These are phyloP conservation scores for Naganishia randhawae DNA, from an alignment of 768 basidiomycete genomes.

Conservation along the genomic window DNA sequence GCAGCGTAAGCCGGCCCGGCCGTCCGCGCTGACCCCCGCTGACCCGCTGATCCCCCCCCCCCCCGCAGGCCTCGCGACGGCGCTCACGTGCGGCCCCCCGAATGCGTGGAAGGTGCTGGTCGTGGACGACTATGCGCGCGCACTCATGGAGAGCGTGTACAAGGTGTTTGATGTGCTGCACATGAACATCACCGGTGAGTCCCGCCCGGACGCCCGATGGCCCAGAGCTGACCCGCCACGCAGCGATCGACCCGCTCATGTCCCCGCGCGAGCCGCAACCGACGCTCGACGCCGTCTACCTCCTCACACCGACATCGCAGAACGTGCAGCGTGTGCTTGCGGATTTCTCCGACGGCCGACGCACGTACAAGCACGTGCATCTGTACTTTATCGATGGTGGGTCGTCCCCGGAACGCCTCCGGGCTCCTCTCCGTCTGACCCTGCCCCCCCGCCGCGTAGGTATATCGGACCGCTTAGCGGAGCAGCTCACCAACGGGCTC, in stretches of 20 bases:
- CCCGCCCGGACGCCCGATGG: too few relatives aligned
- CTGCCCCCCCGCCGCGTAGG: conserved; percentile 56
- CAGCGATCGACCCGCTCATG: conserved; percentile 90
- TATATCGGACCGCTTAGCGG: conserved; percentile 71
- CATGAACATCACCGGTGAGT: conserved; percentile 92
- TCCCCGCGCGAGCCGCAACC: conserved; percentile 75
- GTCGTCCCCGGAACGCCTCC: conserved; percentile 33
- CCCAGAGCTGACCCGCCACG: background rate
- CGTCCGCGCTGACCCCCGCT: too few relatives aligned
- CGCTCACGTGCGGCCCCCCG: conserved; percentile 57
- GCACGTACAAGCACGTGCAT: conserved; percentile 77
- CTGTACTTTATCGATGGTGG: conserved; percentile 89
- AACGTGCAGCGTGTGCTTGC: conserved; percentile 86
- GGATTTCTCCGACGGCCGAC: conserved; percentile 66
- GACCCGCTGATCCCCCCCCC: background rate
- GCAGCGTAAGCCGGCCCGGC: conserved; percentile 12
- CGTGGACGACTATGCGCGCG: conserved; percentile 86
- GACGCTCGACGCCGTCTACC: conserved; percentile 83
- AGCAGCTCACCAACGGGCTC: conserved; percentile 67
- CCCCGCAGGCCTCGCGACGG: conserved; percentile 42
- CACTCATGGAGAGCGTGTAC: conserved; percentile 74
- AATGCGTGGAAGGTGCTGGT: conserved; percentile 96
- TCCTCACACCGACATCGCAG: conserved; percentile 89
- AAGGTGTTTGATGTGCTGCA: conserved; percentile 91
- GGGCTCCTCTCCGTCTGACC: background rate